Conservation (phyloP, 2,329 filamentous ascomycete species). For the Phoma sp. region DNA sequence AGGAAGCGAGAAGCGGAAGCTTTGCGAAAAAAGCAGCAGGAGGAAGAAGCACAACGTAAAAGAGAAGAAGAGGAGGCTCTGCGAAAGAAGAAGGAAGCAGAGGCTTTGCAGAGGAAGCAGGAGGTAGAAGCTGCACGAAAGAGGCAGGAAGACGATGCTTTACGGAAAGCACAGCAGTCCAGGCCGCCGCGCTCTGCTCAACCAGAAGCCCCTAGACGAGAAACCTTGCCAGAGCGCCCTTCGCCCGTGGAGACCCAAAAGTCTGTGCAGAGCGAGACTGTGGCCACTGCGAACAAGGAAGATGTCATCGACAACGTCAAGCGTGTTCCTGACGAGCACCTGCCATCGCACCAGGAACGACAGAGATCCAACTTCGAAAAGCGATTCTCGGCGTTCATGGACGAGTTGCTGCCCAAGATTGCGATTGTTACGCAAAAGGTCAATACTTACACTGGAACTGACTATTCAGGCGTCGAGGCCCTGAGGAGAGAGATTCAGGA, state of each 20-base stretch:
- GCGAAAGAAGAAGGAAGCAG: constrained; percentile 18
- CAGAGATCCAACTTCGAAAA: constrained; percentile 65
- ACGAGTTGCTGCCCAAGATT: constrained; percentile 83
- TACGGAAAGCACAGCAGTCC: constrained; percentile 2
- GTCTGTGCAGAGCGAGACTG: constrained; percentile 13
- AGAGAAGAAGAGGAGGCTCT: constrained; percentile 13
- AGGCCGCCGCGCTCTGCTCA: neutral
- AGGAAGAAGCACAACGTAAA: constrained; percentile 19
- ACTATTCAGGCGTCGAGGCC: constrained; percentile 85
- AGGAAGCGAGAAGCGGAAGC: constrained; percentile 23
- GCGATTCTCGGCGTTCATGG: constrained; percentile 77
- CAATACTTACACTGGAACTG: constrained; percentile 87
- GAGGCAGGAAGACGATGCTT: constrained; percentile 11
- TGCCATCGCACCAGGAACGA: constrained; percentile 61
- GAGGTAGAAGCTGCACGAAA: constrained; percentile 19
- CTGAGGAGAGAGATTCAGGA: constrained; percentile 79
- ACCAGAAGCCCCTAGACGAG: neutral
- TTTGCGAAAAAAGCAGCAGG: constrained; percentile 17
- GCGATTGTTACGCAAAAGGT: constrained; percentile 85
- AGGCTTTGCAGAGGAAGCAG: constrained; percentile 19
- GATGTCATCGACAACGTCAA: constrained; percentile 36
- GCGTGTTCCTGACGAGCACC: constrained; percentile 47
- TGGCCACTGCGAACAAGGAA: constrained; percentile 9
- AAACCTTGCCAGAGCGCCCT: neutral
- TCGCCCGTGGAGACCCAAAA: constrained; percentile 7